Base-by-base conservation (phyloP, 129 eudicot genomes). In the Solidago caesia region DNA sequence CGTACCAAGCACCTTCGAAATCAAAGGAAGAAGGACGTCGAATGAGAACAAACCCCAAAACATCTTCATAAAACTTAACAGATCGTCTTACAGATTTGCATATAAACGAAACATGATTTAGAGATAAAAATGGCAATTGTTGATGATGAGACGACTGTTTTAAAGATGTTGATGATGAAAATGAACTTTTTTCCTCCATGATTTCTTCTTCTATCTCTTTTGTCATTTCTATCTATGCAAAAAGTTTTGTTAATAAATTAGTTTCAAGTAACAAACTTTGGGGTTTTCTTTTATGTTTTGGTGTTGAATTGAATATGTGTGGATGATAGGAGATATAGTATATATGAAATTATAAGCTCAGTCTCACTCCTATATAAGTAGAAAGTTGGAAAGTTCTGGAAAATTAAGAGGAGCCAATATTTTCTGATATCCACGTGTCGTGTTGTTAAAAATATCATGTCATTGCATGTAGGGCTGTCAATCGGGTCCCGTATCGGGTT, bases 1-100 rank as follows among this genome's bases (percentile, higher is more conserved):
- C 5, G 59, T 81, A 91, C 97, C 97, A 91, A 44, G 97, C 97
- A 39, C 97, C 97, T 84, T 88, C 81, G 53, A 91, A 91, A 33
- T 91, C 79, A 45, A 91, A 91, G n/a, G 97, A 91, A 56, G 91
- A 85, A 27, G 97, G 97, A 26, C 97, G 89, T 58, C 83, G 61
- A 63, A 91, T 71, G 47, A 82, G 88, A 29, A 80, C 83, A 12
- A 88, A 91, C 5, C 91, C 95, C 41, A 91, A 76, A 0, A 86
- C 95, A 25, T 86, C 83, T 46, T 84, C 76, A 71, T 91, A 91
- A 46, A 91, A 91, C 55, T 80, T 47, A 8, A 82, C 89, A 0
- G 97, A 91, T 75, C 73, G 72, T 14, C 55, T 2, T 0, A 91
- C 91, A 5, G 91, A 91, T 75, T 73, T 88, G 83, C 97, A 91